These are phyloP conservation scores for Aristolochia fimbriata DNA, from an alignment of 164 flowering plant genomes.

Conservation along the genomic window DNA sequence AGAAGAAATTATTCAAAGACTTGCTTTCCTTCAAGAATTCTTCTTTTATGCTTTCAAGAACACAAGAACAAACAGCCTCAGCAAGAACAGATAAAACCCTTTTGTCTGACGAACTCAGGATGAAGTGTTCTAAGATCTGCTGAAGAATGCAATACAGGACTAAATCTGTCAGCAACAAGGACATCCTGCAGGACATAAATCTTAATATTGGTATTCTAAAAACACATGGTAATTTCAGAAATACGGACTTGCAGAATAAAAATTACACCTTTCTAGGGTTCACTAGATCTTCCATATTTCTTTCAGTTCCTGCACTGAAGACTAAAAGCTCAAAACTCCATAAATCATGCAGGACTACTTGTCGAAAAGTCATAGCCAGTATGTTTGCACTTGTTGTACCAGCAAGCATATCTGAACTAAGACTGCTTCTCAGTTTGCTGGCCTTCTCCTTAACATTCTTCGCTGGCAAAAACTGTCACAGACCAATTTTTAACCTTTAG, in stretches of 20 bases:
- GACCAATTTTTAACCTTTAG: neutral
- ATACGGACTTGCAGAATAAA: neutral
- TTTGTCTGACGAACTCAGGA: conserved; percentile 60
- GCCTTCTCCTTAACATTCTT: conserved; percentile 76
- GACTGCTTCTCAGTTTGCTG: conserved; percentile 35
- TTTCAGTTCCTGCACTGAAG: conserved; percentile 54
- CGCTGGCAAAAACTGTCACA: conserved; percentile 73
- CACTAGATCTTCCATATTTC: conserved; percentile 74
- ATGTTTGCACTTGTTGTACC: conserved; percentile 41
- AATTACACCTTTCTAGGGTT: conserved; percentile 57
- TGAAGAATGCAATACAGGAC: conserved; percentile 58
- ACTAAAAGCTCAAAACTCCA: conserved; percentile 66
- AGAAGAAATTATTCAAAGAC: conserved; percentile 25
- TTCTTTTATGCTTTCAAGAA: conserved; percentile 51
- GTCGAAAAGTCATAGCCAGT: conserved; percentile 91
- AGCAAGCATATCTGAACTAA: conserved; percentile 39
- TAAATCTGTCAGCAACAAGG: conserved; percentile 47
- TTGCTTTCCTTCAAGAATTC: conserved; percentile 20
- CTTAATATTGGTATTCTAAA: conserved; percentile 15
- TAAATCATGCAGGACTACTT: conserved; percentile 60
- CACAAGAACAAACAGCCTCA: conserved; percentile 61
- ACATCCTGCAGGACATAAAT: conserved; percentile 42
- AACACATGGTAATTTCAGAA: conserved; percentile 5
- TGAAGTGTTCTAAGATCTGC: conserved; percentile 59
- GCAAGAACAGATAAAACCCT: conserved; percentile 54